Evolutionary conservation across 768 basidiomycete species (phyloP).

Genomic region (Tephrocybe sp.): DNA sequence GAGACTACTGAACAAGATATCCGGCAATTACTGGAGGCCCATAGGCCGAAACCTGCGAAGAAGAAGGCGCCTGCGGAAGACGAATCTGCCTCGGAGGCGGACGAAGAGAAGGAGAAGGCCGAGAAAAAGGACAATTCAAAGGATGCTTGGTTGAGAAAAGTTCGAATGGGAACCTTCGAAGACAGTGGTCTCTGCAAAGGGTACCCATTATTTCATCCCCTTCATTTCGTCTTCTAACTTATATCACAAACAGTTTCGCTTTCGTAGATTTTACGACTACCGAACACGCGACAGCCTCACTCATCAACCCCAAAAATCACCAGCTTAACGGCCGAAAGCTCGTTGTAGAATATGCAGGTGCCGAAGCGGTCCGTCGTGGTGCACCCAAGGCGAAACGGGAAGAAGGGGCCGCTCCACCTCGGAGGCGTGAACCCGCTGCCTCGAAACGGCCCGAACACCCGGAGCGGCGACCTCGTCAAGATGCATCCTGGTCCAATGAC

Average conservation of each 20-base stretch:
- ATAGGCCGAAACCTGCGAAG: constrained; percentile 40
- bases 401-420: constrained; percentile 15
- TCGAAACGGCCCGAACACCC: constrained; percentile 11
- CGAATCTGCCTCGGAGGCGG: constrained; percentile 17
- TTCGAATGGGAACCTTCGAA: constrained; percentile 95
- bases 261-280: constrained; percentile 88
- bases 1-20: constrained; percentile 82
- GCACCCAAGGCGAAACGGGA: constrained; percentile 40
- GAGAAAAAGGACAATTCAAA: constrained; percentile 27
- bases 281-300: constrained; percentile 77
- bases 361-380: constrained; percentile 87
- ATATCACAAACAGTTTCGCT: constrained; percentile 63
- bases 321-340: constrained; percentile 81
- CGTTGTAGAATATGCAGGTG: constrained; percentile 85
- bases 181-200: constrained; percentile 96
- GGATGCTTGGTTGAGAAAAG: constrained; percentile 69
- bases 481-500: background rate
- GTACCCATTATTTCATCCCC: constrained; percentile 42
- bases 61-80: constrained; percentile 20
- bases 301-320: constrained; percentile 85
- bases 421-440: constrained; percentile 12
- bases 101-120: constrained; percentile 23
- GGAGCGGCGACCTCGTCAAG: constrained; percentile 7
- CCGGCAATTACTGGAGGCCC: constrained; percentile 70
- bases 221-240: background rate